Percentiles rank a stretch among this genome's conserved stretches.
Conservation (phyloP, 441 rosid species). For the Pelargonium citronellum region DNA sequence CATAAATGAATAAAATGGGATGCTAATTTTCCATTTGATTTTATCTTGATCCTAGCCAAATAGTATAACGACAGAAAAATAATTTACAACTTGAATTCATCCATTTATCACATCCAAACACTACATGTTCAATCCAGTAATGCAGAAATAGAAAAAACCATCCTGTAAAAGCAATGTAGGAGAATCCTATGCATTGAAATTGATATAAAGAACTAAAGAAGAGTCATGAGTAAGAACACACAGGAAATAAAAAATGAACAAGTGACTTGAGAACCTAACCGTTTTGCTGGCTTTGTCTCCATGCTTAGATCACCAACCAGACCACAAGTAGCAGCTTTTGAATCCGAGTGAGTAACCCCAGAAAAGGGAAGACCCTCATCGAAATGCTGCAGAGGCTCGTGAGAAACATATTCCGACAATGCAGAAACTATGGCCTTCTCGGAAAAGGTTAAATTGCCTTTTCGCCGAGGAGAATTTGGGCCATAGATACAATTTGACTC, state of each 20-base stretch:
- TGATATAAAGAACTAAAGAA: neutral
- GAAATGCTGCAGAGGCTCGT: slow-evolving; percentile 34
- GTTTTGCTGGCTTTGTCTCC: slow-evolving; percentile 37
- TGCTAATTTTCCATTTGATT: neutral
- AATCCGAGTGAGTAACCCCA: slow-evolving; percentile 21
- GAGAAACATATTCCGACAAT: slow-evolving; percentile 45
- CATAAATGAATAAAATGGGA: too few relatives aligned
- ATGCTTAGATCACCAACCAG: slow-evolving; percentile 31
- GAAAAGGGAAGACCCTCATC: slow-evolving; percentile 39
- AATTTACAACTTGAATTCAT: too few relatives aligned
- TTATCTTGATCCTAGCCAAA: neutral
- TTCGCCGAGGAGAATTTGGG: slow-evolving; percentile 72
- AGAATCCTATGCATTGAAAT: neutral
- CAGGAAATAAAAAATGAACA: neutral
- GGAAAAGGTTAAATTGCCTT: slow-evolving; percentile 37
- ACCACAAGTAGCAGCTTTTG: slow-evolving; percentile 29
- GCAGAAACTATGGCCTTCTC: slow-evolving; percentile 57
- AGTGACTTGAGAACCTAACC: slow-evolving; percentile 34
- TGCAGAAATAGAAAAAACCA: neutral
- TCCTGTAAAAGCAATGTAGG: neutral
- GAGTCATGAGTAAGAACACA: neutral
- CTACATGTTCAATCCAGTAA: neutral
- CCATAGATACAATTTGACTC: slow-evolving; percentile 61
- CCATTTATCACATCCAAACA: too few relatives aligned
- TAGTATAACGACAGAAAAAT: neutral